Evolutionary conservation across 1,284 basidiomycete species (phyloP).

Genomic region (Trametes versicolor): DNA sequence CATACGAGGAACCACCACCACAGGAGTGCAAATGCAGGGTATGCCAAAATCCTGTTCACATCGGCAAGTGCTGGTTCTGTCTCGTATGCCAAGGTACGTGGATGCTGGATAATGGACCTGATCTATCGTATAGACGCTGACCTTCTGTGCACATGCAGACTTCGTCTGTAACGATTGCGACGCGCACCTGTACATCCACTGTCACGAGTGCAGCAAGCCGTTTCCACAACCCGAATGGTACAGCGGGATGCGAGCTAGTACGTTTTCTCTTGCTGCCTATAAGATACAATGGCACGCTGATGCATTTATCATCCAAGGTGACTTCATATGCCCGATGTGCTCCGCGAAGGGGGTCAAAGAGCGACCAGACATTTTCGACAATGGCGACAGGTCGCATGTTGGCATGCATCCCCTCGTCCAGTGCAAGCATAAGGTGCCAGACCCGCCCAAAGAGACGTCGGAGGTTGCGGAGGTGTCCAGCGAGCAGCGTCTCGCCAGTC

Average conservation of each 20-base stretch:
- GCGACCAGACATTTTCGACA: background rate
- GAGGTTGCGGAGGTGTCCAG: background rate
- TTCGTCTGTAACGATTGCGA: slow-evolving; percentile 6
- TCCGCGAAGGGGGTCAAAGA: slow-evolving; percentile 9
- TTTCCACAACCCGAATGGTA: slow-evolving; percentile 22
- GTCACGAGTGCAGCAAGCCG: slow-evolving; percentile 5
- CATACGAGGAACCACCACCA: background rate
- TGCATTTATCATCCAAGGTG: background rate
- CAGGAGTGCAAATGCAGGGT: slow-evolving; percentile 4
- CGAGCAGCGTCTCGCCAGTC: slow-evolving; percentile 9
- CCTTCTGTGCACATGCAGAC: background rate
- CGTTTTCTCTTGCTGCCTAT: background rate
- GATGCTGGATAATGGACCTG: background rate
- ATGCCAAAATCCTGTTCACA: slow-evolving; percentile 9
- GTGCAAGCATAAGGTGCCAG: slow-evolving; percentile 5
- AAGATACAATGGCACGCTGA: background rate
- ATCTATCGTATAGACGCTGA: background rate
- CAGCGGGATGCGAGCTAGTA: background rate
- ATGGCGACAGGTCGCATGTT: background rate
- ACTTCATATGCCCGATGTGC: slow-evolving; percentile 20
- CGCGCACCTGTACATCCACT: slow-evolving; percentile 2
- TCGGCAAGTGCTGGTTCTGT: slow-evolving; percentile 21
- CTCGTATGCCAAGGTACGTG: slow-evolving; percentile 13
- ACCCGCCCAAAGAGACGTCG: background rate
- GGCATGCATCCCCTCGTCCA: slow-evolving; percentile 8